Base-by-base conservation (phyloP, 2,329 filamentous ascomycete species). In the Fusarium subglutinans region DNA sequence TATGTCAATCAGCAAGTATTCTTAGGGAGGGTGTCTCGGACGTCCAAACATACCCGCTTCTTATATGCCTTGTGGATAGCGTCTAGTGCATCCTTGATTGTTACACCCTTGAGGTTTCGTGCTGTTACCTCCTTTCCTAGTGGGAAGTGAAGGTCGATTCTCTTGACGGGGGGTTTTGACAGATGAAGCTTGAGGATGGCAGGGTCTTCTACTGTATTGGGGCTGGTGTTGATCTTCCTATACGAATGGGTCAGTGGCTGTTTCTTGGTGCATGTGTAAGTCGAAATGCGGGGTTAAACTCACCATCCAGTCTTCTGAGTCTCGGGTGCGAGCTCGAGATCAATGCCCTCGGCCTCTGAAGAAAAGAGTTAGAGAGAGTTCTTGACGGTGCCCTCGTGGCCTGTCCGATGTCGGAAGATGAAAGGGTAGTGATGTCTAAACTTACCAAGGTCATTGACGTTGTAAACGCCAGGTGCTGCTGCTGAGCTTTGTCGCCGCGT, bases 11-110 rank as follows among this genome's bases (percentile, higher is more conserved):
- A 53, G 33, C 22, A 15, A 26, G 30, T 35, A 13, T 62, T 61
- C 35, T 33, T 22, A 4, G 15, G 14, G 5, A 17, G n/a, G 14
- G 17, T 54, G 12, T 40, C 30, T 41, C 35, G 35, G 22, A 20
- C 56, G 40, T 37, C 40, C 50, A 43, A 22, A 83, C 90, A 78
- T 84, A 95, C 96, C 90, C 95, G 93, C 91, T 98, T 98, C 90
- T 97, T 97, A 88, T 94, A 97, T 78, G 93, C 90, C 88, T 98
- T 98, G 89, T 98, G 88, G 85, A 98, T 98, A 79, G 94, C 96
- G 83, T 98, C 95, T 83, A 98, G 82, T 66, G 95, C 95, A 84
- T 98, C 96, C 88, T 98, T 98, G 88, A 98, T 96, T 65, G 96
- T 98, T 77, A 98, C 95, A 64, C 96, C 96, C 84, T 95, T 96